Evolutionary conservation across 768 basidiomycete genomes (phyloP), one percentile per base, ranked within the genome.

Genomic region (Tremella fuciformis): DNA sequence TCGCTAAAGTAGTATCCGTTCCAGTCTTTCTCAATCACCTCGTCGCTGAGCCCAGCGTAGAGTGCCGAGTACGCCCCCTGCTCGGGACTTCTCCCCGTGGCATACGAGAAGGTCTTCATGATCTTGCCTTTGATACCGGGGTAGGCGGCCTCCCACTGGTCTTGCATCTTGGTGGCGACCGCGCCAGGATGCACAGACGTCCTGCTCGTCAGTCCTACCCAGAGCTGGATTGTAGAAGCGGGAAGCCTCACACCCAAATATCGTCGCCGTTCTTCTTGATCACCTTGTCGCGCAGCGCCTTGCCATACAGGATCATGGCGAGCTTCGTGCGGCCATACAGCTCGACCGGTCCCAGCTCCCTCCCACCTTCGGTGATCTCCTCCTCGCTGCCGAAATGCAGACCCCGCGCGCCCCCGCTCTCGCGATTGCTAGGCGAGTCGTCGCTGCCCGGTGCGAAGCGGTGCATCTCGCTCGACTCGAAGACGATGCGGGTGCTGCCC

Each of bases 241-340:
- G 24, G 34, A 8, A 25, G 15, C 15, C 67, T 52, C 50, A 64
- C 59, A 66, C 64, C 48, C 66, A 75, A 24, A 77, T 62, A 58
- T 74, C 68, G 50, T 75, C 75, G 9, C 59, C 58, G 59, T 74
- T 73, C 41, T 69, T 66, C 63, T 71, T 68, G 64, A 77, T 75
- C 41, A 75, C 75, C 60, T 74, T 68, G 48, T 78, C 71, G 41
- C 64, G 48, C 15, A 76, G 39, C 4, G 62, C 62, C 59, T 76
- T 80, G 55, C 71, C 66, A 67, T 78, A 80, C 19, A 80, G 69
- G 56, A 80, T 76, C 69, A 77, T 76, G 19, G 79, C 79, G 55
- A 80, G 75, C 63, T 80, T 79, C n/a, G 78, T 76, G 53, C 80
- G 78, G 4, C 76, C 78, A 64, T 79, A 79, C 18, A 79, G 75